These are phyloP conservation scores for Ophiognomonia clavigignenti-juglandacearum DNA, from an alignment of 2,329 filamentous ascomycete species.

Conservation along the genomic window DNA sequence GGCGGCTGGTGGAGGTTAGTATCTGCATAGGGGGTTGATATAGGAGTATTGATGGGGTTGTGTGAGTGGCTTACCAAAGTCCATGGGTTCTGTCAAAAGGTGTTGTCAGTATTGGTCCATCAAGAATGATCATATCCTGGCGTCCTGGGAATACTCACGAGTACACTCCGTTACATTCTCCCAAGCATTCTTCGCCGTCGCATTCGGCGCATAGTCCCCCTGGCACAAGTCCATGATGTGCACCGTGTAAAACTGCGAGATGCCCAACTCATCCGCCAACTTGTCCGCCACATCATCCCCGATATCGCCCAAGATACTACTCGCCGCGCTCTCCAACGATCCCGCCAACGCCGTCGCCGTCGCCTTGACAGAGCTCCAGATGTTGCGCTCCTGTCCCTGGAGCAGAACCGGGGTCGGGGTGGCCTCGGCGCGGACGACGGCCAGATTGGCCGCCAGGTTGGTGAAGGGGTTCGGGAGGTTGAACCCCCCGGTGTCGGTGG, in stretches of 20 bases:
- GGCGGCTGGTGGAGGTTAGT: conserved; percentile 3
- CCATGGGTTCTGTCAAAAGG: conserved; percentile 13
- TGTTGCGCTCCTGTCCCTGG: too few relatives aligned
- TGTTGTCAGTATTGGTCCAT: neutral
- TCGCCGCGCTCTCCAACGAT: conserved; percentile 20
- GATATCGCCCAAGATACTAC: conserved; percentile 22
- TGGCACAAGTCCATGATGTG: conserved; percentile 27
- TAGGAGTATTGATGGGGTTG: fast-evolving
- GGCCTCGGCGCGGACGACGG: too few relatives aligned
- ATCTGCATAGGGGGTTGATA: neutral
- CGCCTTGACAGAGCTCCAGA: conserved; percentile 7
- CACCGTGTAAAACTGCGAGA: conserved; percentile 29
- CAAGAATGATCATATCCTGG: conserved; percentile 8
- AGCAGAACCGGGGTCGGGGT: too few relatives aligned
- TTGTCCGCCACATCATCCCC: conserved; percentile 26
- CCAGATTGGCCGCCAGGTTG: too few relatives aligned
- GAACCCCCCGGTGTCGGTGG: conserved; percentile 16
- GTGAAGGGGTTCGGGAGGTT: conserved; percentile 14
- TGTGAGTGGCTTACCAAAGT: conserved; percentile 11
- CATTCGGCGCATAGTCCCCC: conserved; percentile 25
- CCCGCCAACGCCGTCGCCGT: conserved; percentile 16
- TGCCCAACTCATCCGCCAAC: conserved; percentile 25
- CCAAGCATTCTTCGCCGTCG: conserved; percentile 18
- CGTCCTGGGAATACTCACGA: conserved; percentile 13
- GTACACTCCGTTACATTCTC: conserved; percentile 24